Percentiles rank a stretch among this genome's conserved stretches.
Conservation (phyloP, 2,329 filamentous ascomycete species). For the Tolypocladium guangdongense region DNA sequence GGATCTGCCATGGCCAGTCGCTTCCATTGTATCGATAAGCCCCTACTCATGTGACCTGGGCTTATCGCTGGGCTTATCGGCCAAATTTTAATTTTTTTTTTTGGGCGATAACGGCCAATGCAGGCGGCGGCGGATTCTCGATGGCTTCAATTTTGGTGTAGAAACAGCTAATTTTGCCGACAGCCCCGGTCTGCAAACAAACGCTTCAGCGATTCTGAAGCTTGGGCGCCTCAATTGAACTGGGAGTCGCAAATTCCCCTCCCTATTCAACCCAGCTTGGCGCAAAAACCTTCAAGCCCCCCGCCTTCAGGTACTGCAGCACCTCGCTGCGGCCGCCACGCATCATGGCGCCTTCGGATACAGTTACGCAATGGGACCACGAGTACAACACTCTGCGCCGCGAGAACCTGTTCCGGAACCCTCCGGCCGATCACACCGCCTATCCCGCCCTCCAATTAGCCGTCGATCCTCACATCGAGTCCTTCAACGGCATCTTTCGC, state of each 20-base stretch:
- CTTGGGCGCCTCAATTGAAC: conserved; percentile 4
- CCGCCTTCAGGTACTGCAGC: background rate
- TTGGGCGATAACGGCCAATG: conserved; percentile 7
- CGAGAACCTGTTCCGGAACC: conserved; percentile 80
- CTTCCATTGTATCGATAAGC: no score
- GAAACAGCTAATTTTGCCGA: background rate
- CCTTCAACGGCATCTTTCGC: conserved; percentile 85
- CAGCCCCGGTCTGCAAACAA: background rate
- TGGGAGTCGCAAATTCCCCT: background rate
- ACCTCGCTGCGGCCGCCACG: background rate
- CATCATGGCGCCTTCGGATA: conserved; percentile 45
- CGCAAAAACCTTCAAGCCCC: background rate
- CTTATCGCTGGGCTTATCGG: conserved; percentile 16
- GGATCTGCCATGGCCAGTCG: background rate
- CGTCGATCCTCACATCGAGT: conserved; percentile 87
- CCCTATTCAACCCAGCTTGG: background rate
- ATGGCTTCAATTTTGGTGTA: conserved; percentile 15
- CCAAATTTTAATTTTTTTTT: conserved; percentile 22
- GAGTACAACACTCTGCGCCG: conserved; percentile 78
- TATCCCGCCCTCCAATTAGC: conserved; percentile 79
- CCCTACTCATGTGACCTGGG: no score
- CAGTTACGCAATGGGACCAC: conserved; percentile 67
- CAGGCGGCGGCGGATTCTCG: conserved; percentile 7
- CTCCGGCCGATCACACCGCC: conserved; percentile 75
- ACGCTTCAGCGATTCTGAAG: background rate